Evolutionary conservation across 2,329 filamentous ascomycete species (phyloP).

Genomic region (Eurotiales sp.): DNA sequence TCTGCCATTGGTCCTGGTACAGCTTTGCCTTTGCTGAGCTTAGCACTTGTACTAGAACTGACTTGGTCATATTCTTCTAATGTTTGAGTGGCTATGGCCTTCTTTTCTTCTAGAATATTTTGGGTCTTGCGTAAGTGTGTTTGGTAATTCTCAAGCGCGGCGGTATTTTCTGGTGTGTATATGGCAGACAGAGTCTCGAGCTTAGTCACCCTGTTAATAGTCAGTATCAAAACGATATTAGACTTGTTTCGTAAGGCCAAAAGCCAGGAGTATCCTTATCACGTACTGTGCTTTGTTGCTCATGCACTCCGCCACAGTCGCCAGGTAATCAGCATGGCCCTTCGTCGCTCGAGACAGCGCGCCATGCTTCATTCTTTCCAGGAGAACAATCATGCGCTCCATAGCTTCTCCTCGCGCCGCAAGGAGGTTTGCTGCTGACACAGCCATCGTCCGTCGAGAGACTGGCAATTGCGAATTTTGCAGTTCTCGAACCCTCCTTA

Average conservation of each 20-base stretch:
- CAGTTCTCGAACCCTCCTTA: constrained; percentile 24
- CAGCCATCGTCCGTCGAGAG: constrained; percentile 31
- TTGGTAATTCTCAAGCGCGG: constrained; percentile 31
- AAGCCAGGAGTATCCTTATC: not conserved
- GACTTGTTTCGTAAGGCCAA: not conserved
- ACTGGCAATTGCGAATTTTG: constrained; percentile 33
- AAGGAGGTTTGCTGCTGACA: constrained; percentile 32
- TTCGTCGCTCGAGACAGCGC: constrained; percentile 32
- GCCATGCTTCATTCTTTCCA: constrained; percentile 40
- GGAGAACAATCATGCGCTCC: constrained; percentile 35
- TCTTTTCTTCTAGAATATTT: constrained; percentile 18
- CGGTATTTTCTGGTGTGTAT: constrained; percentile 35
- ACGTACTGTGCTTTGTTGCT: constrained; percentile 36
- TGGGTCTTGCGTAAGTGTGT: constrained; percentile 26
- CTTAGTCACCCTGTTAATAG: constrained; percentile 29
- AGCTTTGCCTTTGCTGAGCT: not conserved
- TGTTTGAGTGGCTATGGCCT: constrained; percentile 27
- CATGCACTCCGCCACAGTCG: constrained; percentile 34
- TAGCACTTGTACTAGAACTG: constrained; percentile 16
- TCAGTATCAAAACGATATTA: not conserved
- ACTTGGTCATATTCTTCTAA: constrained; percentile 33
- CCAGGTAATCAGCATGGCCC: constrained; percentile 38
- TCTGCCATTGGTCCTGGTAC: constrained; percentile 29
- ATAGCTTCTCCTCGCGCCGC: constrained; percentile 29
- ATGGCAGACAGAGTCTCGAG: constrained; percentile 34